Evolutionary conservation across 805 yeast genomes (phyloP).

Genomic region (Candida multigemmis): DNA sequence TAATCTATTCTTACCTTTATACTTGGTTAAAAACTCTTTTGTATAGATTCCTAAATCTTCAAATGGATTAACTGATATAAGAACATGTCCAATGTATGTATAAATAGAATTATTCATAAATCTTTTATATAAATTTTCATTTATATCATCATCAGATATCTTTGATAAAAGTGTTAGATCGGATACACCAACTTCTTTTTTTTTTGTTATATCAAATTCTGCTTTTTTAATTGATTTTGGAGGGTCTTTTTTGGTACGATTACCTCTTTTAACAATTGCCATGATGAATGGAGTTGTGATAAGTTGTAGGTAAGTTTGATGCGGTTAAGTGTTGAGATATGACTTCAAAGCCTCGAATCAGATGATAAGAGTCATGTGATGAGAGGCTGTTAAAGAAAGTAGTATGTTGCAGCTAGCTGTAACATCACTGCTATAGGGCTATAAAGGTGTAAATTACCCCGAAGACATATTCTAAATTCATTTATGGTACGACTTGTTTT

Average conservation of each 20-base stretch:
- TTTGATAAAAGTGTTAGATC: slow-evolving; percentile 85
- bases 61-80: slow-evolving; percentile 95
- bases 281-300: slow-evolving; percentile 20
- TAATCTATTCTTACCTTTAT: slow-evolving; percentile 85
- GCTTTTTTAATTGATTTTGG: slow-evolving; percentile 69
- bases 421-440: too few species aligned
- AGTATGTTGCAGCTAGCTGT: too few species aligned
- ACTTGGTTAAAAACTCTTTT: slow-evolving; percentile 60
- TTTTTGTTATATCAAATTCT: slow-evolving; percentile 76
- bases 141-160: slow-evolving; percentile 86
- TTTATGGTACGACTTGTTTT: too few species aligned
- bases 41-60: slow-evolving; percentile 94
- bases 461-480: too few species aligned
- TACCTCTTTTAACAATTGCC: slow-evolving; percentile 76
- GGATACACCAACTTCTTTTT: slow-evolving; percentile 97
- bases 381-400: too few species aligned
- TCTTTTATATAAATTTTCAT: slow-evolving; percentile 82
- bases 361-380: too few species aligned
- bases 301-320: too few species aligned
- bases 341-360: too few species aligned
- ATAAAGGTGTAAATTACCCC: too few species aligned
- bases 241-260: slow-evolving; percentile 45
- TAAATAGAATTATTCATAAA: slow-evolving; percentile 86
- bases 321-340: background rate
- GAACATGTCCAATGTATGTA: slow-evolving; percentile 88